phyloP scores from a whole-genome alignment of 1,284 basidiomycete genomes.

The Agroathelia rolfsii region DNA sequence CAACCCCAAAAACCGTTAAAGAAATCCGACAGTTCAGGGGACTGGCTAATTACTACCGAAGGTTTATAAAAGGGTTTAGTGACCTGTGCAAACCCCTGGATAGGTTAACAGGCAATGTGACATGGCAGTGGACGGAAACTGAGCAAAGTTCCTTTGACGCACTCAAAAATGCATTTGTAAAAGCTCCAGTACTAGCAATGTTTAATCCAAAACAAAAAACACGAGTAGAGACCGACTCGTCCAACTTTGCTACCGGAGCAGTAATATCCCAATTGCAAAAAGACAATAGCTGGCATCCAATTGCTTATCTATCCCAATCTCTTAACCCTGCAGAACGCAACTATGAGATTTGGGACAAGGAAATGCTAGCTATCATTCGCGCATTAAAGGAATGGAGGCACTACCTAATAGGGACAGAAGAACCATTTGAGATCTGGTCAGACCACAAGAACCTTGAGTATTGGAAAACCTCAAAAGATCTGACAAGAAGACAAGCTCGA shows the following conservation, averaged over 20 bases:
- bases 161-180: not conserved
- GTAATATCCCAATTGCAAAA: constrained; percentile 22
- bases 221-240: constrained; percentile 21
- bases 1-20: constrained; percentile 15
- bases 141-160: constrained; percentile 26
- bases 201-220: not conserved
- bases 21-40: constrained; percentile 28
- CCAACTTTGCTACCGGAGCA: constrained; percentile 21
- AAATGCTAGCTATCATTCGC: constrained; percentile 24
- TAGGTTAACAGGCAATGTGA: constrained; percentile 10
- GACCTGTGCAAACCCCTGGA: constrained; percentile 17
- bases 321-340: constrained; percentile 23
- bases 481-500: constrained; percentile 22
- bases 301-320: constrained; percentile 22
- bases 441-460: constrained; percentile 30
- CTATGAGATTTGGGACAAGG: constrained; percentile 28
- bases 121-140: constrained; percentile 16
- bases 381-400: constrained; percentile 25
- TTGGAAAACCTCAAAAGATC: constrained; percentile 24
- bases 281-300: constrained; percentile 21
- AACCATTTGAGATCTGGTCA: constrained; percentile 23
- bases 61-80: constrained; percentile 30
- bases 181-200: constrained; percentile 7
- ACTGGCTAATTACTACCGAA: constrained; percentile 25
- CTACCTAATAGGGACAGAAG: constrained; percentile 24